phyloP scores from a whole-genome alignment of 108 stramenopile genomes.

The Poteriospumella lacustris region DNA sequence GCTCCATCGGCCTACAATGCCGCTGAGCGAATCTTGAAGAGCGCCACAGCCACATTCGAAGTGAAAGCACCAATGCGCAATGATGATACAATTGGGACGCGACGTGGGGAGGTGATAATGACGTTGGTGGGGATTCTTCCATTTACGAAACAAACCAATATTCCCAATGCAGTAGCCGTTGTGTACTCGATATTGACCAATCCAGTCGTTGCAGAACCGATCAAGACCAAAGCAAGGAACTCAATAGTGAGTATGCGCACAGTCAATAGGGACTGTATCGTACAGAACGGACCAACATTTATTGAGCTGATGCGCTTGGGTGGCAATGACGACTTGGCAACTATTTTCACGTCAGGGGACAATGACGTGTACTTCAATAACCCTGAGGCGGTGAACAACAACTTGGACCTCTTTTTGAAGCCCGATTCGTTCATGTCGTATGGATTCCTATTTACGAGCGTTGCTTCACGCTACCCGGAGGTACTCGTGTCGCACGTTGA shows the following conservation, averaged over 20 bases:
- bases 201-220: background rate
- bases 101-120: background rate
- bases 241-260: background rate
- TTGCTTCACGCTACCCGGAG: background rate
- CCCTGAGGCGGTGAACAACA: background rate
- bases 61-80: background rate
- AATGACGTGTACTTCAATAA: background rate
- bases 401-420: background rate
- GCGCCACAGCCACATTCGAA: background rate
- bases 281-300: background rate
- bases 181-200: background rate
- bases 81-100: background rate
- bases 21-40: background rate
- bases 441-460: background rate
- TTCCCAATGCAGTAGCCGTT: conserved; percentile 11
- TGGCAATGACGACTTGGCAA: background rate
- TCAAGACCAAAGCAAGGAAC: background rate
- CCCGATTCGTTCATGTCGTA: background rate
- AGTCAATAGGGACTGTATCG: background rate
- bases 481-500: background rate
- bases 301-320: background rate
- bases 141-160: background rate
- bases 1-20: conserved; percentile 14
- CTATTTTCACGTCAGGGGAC: background rate
- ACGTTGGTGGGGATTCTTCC: conserved; percentile 8